phyloP scores from a whole-genome alignment of 352 stramenopile species.

The Globisporangium paroecandrum region DNA sequence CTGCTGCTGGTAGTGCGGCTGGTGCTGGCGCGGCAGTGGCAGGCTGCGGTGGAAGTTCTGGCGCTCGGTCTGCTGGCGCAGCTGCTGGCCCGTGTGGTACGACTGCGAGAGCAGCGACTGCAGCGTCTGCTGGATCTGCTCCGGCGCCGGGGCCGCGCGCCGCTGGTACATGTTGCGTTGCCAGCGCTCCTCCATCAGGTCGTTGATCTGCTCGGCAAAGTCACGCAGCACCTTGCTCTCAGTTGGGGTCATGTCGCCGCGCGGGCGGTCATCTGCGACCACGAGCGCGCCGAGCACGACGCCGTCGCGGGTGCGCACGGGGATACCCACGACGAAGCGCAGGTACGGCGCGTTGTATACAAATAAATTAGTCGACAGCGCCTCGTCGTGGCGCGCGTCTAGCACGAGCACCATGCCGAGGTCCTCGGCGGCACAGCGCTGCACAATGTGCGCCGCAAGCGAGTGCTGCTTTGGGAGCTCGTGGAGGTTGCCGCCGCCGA shows the following conservation, averaged over 20 bases:
- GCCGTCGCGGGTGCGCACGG: constrained; percentile 43
- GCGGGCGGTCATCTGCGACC: constrained; percentile 44
- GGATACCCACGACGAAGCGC: constrained; percentile 55
- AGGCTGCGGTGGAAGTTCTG: constrained; percentile 6
- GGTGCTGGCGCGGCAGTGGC: neutral
- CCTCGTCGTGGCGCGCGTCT: constrained; percentile 39
- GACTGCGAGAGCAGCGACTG: constrained; percentile 47
- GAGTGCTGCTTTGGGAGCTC: constrained; percentile 56
- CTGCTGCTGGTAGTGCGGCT: neutral
- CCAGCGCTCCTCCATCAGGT: constrained; percentile 42
- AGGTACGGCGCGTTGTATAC: constrained; percentile 46
- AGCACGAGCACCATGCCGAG: constrained; percentile 35
- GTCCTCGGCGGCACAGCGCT: constrained; percentile 30
- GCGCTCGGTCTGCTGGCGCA: constrained; percentile 34
- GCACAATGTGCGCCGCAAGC: constrained; percentile 53
- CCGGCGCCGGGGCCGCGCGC: constrained; percentile 18
- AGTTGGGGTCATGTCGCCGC: constrained; percentile 24
- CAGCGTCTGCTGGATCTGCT: constrained; percentile 41
- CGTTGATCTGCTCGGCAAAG: constrained; percentile 42
- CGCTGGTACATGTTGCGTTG: constrained; percentile 30
- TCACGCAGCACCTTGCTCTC: constrained; percentile 36
- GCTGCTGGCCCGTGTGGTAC: constrained; percentile 46
- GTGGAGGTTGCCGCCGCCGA: constrained; percentile 17
- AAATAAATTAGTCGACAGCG: constrained; percentile 51
- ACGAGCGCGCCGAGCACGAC: constrained; percentile 55